phyloP scores from a whole-genome alignment of 352 stramenopile genomes.

The Pseudoperonospora humuli region DNA sequence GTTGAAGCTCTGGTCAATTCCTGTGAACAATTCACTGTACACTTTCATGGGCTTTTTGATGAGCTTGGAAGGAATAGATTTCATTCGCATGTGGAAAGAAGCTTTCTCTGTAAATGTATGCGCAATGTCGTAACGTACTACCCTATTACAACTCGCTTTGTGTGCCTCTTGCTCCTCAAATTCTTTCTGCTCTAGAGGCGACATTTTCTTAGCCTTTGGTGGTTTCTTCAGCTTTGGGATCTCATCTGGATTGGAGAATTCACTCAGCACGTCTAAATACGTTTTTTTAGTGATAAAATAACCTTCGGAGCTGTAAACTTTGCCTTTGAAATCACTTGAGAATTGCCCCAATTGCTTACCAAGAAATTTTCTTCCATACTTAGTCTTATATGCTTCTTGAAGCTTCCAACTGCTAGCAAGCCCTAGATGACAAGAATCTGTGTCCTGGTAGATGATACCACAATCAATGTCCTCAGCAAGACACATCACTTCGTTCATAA shows the following conservation, averaged over 20 bases:
- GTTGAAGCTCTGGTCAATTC: neutral
- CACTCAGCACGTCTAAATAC: neutral
- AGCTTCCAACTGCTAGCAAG: neutral
- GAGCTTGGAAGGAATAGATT: neutral
- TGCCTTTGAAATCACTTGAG: neutral
- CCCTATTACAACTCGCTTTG: too few species aligned
- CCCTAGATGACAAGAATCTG: neutral
- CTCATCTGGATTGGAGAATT: neutral
- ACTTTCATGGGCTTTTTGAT: neutral
- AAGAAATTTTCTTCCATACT: neutral
- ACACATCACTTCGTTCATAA: neutral
- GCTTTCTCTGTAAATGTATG: too few species aligned
- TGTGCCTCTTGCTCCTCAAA: too few species aligned
- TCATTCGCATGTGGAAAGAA: neutral
- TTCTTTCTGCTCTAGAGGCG: too few species aligned
- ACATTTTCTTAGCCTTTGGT: too few species aligned
- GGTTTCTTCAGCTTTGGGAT: too few species aligned
- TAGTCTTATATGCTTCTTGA: neutral
- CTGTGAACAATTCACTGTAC: neutral
- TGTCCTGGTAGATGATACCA: neutral
- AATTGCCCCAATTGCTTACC: neutral
- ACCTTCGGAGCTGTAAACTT: neutral
- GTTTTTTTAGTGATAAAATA: neutral
- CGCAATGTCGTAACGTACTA: too few species aligned
- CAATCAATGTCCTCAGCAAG: neutral